Evolutionary conservation across 495 filamentous ascomycete genomes (phyloP), one percentile per base, ranked within the genome.

Genomic region (Daldinia childiae): DNA sequence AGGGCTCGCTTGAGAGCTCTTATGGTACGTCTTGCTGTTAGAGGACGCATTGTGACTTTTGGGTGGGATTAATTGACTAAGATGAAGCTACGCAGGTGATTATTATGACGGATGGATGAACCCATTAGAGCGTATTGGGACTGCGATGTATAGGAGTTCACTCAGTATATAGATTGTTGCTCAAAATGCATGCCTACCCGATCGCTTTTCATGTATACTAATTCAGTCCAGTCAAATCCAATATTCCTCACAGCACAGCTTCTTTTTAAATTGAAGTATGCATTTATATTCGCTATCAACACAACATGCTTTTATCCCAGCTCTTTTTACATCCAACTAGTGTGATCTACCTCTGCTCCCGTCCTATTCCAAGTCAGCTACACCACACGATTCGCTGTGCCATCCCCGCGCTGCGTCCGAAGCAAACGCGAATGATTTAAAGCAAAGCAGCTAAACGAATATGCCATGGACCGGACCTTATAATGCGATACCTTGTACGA

Each of bases 1-100:
- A 71, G n/a, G 19, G 32, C 51, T 52, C 62, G 61, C 41, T 71
- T 58, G 56, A 71, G 51, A 6, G 41, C 58, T 32, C 68, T 50
- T 14, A 66, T 50, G 26, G 38, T 30, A 3, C 68, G 68, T 45
- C 58, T 36, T 29, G 51, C 57, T 17, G 68, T 71, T 24, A 34
- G 1, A 58, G 11, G 50, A 19, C 56, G 62, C 68, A 71, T 71
- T n/a, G 19, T 41, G 36, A 54, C 15, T 6, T 29, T 48, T 29
- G 6, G 17, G 17, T 43, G 26, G 3, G 24, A 6, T 43, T 15
- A 32, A 21, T 24, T 9, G 5, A 54, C 24, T 30, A 17, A 6
- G 4, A 29, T 17, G 1, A 14, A 52, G 26, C 50, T n/a, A 34
- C 6, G 9, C 12, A 34, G 32, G 9, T 27, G 24, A 2, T n/a